These are phyloP conservation scores for Noccaea caerulescens DNA, from an alignment of 345 rosid genomes.

Conservation along the genomic window DNA sequence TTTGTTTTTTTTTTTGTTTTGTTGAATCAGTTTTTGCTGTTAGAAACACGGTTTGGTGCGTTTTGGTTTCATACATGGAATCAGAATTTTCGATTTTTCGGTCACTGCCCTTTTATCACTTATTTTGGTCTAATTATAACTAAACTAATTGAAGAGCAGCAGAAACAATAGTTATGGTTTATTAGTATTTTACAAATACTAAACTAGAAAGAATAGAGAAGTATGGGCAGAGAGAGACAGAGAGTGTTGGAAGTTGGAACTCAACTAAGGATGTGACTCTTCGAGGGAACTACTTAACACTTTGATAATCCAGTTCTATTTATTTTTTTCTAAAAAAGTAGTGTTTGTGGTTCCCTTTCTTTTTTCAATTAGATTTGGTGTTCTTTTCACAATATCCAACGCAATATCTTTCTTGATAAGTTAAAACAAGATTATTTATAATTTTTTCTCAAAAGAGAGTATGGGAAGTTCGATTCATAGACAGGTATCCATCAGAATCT, in stretches of 20 bases:
- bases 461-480: slow-evolving; percentile 26
- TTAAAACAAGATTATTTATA: not conserved
- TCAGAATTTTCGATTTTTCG: slow-evolving; percentile 10
- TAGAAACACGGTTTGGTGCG: slow-evolving; percentile 33
- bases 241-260: slow-evolving; percentile 30
- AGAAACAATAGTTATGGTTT: not conserved
- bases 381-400: slow-evolving; percentile 32
- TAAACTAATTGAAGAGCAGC: slow-evolving; percentile 18
- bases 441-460: slow-evolving; percentile 14
- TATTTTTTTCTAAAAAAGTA: not conserved
- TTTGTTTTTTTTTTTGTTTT: not conserved
- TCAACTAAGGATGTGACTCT: slow-evolving; percentile 36
- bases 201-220: not conserved
- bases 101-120: not conserved
- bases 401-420: slow-evolving; percentile 38
- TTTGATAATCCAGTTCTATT: not conserved
- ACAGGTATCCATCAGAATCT: slow-evolving; percentile 36
- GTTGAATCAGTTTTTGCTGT: slow-evolving; percentile 9
- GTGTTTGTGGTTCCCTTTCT: not conserved
- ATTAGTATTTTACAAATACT: not conserved
- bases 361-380: not conserved
- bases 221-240: slow-evolving; percentile 30
- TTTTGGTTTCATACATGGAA: slow-evolving; percentile 34
- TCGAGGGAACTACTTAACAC: slow-evolving; percentile 8
- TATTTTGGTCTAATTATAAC: too few relatives aligned